These are phyloP conservation scores for Pyricularia sp. DNA, from an alignment of 2,329 filamentous ascomycete genomes.

Conservation along the genomic window DNA sequence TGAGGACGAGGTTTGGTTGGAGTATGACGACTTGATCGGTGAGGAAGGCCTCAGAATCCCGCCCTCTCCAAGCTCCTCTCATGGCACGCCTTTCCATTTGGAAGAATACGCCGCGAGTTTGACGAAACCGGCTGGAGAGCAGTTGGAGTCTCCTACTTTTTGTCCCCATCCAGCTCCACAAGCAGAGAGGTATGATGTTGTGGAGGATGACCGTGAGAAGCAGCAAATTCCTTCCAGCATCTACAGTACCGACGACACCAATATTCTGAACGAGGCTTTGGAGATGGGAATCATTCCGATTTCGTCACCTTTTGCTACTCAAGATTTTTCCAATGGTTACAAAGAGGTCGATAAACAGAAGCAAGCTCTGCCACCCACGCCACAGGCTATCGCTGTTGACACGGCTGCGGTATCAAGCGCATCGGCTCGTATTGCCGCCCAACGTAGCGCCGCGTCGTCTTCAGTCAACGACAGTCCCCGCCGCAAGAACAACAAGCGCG, in stretches of 20 bases:
- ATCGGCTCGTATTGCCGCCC: conserved; percentile 10
- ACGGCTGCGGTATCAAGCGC: conserved; percentile 10
- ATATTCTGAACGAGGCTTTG: conserved; percentile 37
- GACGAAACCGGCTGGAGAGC: conserved; percentile 20
- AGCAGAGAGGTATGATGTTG: conserved; percentile 9
- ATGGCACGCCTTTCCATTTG: conserved; percentile 41
- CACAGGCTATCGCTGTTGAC: conserved; percentile 10
- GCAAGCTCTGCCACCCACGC: conserved; percentile 5
- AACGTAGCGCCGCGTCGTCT: conserved; percentile 12
- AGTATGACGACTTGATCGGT: conserved; percentile 80
- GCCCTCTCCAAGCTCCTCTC: conserved; percentile 41
- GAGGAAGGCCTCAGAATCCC: conserved; percentile 36
- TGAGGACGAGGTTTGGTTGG: conserved; percentile 88
- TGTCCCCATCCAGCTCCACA: not conserved
- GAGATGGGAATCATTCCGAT: conserved; percentile 24
- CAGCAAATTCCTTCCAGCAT: conserved; percentile 33
- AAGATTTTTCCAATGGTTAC: conserved; percentile 17
- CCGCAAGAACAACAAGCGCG: conserved; percentile 11
- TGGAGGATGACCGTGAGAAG: conserved; percentile 15
- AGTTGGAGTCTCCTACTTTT: conserved; percentile 36
- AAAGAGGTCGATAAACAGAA: conserved; percentile 15
- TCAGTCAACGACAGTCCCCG: conserved; percentile 14
- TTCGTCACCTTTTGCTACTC: conserved; percentile 17
- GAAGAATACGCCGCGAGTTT: conserved; percentile 30
- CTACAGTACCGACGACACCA: conserved; percentile 41